A percentile compares a stretch with the other conserved stretches of the same genome.
Evolutionary conservation across 2,329 filamentous ascomycete genomes (phyloP).

Genomic region (Diaporthe ampelina): DNA sequence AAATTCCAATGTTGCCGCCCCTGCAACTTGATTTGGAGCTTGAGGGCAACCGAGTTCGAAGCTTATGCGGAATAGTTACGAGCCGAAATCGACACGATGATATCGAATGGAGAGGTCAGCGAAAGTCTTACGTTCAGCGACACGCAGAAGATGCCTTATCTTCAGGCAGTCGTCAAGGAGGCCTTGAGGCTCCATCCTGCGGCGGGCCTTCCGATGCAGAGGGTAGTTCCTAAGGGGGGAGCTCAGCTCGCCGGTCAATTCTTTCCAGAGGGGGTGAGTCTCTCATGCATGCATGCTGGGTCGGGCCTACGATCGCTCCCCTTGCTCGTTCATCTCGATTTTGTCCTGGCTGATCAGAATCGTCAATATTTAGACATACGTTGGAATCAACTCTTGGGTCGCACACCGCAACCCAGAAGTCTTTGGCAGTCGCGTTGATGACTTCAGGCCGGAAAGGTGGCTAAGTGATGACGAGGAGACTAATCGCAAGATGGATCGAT

Average conservation of each 20-base stretch:
- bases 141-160: conserved; percentile 55
- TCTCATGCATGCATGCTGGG: neutral
- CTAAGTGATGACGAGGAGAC: conserved; percentile 14
- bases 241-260: conserved; percentile 46
- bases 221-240: conserved; percentile 58
- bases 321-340: too few relatives aligned
- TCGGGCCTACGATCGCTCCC: too few relatives aligned
- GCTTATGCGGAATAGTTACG: conserved; percentile 46
- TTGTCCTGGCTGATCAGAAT: neutral
- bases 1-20: neutral
- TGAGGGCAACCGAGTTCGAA: neutral
- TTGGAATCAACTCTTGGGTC: conserved; percentile 60
- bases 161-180: conserved; percentile 64
- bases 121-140: conserved; percentile 46
- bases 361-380: conserved; percentile 46
- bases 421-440: conserved; percentile 56
- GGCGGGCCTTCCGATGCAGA: conserved; percentile 57
- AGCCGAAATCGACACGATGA: conserved; percentile 53
- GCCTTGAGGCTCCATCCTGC: conserved; percentile 61
- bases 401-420: conserved; percentile 56
- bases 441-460: conserved; percentile 52
- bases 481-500: conserved; percentile 54
- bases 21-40: neutral
- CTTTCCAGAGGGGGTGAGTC: conserved; percentile 43
- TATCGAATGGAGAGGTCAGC: conserved; percentile 40